Conservation (phyloP, 345 rosid genomes). For the Acer campestre region DNA sequence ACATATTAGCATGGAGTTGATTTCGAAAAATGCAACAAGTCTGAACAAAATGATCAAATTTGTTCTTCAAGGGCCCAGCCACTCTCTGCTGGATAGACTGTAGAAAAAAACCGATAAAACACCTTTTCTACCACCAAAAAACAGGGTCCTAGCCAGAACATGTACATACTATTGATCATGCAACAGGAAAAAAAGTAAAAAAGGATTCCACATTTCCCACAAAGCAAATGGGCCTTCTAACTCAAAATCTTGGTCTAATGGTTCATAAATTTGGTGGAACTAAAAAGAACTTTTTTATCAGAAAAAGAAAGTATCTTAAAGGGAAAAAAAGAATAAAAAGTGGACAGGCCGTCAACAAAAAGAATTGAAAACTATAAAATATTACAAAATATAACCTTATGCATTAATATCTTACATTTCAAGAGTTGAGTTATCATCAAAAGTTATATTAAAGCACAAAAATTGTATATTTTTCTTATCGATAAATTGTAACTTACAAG, state of each 20-base stretch:
- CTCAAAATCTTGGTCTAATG: neutral
- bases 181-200: neutral
- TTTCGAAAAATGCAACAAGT: neutral
- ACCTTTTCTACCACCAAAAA: neutral
- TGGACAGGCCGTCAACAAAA: neutral
- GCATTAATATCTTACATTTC: neutral
- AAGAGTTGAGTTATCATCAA: neutral
- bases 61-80: neutral
- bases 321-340: neutral
- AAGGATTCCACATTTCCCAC: neutral
- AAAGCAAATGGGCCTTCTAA: neutral
- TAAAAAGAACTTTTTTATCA: neutral
- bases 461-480: neutral
- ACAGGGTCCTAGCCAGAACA: neutral
- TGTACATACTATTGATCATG: neutral
- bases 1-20: neutral
- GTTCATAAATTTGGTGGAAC: neutral
- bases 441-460: neutral
- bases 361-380: constrained; percentile 1
- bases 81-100: neutral
- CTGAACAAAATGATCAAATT: neutral
- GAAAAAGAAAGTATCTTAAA: neutral
- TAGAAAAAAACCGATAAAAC: neutral
- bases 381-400: neutral
- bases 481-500: neutral